Base-by-base conservation (phyloP, 2,329 filamentous ascomycete genomes). In the Thelonectria blattea region DNA sequence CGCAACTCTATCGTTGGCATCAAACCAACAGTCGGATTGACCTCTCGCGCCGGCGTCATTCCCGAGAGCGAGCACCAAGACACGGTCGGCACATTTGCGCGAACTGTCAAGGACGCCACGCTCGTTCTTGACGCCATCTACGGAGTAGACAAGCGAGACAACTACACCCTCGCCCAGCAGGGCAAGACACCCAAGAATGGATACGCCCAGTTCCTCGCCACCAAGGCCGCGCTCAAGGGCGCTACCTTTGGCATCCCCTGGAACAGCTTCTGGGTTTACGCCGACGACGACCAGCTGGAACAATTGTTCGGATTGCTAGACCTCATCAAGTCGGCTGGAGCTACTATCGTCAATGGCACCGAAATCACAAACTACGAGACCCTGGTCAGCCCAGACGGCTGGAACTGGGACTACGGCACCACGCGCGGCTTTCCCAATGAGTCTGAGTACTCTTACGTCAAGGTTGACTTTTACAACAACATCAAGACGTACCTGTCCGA, bases 21-120 rank as follows among this genome's bases (percentile, higher is more conserved):
- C 72, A 93, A 92, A 75, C 89, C 90, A 1, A 92, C 89, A 1
- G 88, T 92, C 6, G 90, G 90, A 0, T 74, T 91, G 52, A 91
- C 88, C 0, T 91, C 89, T 9, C 79, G 88, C 15, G 80, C 76
- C 18, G 85, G 82, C 17, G 82, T 88, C 27, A 82, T 93, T 34
- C 91, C 90, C 0, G 88, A 90, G 69, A 85, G 82, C 11, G 77
- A 84, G 57, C 85, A 90, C 67, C 87, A 90, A 67, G 91, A 93
- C 68, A 87, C 85, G 0, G 84, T 92, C 0, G 91, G 90, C 2
- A 79, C 83, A 1, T 87, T 93, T 68, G 88, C 84, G 0, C 84
- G 85, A 18, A 91, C 86, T 0, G 85, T 93, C 7, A 79, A 80
- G n/a, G 91, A 93, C 69, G 89, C 88, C 0, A 83, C 83, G 0